Evolutionary conservation across 179 eudicot species (phyloP).

Genomic region (Heliamphora pulchella): DNA sequence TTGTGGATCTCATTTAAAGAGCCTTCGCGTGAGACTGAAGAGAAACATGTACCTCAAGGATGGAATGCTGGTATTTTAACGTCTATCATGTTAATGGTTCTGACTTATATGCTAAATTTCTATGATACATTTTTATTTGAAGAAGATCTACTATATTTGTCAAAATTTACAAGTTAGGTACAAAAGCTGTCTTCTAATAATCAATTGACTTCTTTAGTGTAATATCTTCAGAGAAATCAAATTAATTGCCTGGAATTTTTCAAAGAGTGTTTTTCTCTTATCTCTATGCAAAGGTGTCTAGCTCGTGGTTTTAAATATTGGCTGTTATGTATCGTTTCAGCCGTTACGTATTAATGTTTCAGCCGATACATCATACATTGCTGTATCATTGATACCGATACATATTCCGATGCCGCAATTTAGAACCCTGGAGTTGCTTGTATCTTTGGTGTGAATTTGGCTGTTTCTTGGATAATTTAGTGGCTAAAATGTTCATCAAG

Average conservation of each 20-base stretch:
- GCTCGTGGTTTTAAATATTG: too few species aligned
- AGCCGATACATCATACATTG: too few species aligned
- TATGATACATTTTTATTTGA: not conserved
- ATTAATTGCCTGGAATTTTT: not conserved
- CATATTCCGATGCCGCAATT: too few species aligned
- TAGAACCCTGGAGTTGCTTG: too few species aligned
- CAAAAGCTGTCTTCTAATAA: too few species aligned
- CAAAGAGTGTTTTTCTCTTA: not conserved
- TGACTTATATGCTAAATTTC: not conserved
- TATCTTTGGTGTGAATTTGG: not conserved
- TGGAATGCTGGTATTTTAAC: slow-evolving; percentile 33
- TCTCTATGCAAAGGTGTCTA: not conserved
- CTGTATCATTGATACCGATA: too few species aligned
- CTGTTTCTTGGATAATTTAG: not conserved
- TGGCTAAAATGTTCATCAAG: not conserved
- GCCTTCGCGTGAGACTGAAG: slow-evolving; percentile 40
- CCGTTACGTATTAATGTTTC: too few species aligned
- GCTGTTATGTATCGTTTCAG: too few species aligned
- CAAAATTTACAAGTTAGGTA: too few species aligned
- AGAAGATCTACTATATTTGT: not conserved
- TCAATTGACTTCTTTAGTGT: too few species aligned
- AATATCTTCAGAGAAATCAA: too few species aligned
- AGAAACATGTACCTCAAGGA: slow-evolving; percentile 27
- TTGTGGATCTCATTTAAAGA: slow-evolving; percentile 57
- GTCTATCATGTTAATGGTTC: slow-evolving; percentile 5